A percentile compares a stretch with the other conserved stretches of the same genome.
Conservation (phyloP, 2,329 filamentous ascomycete species). For the Metarhizium rileyi region DNA sequence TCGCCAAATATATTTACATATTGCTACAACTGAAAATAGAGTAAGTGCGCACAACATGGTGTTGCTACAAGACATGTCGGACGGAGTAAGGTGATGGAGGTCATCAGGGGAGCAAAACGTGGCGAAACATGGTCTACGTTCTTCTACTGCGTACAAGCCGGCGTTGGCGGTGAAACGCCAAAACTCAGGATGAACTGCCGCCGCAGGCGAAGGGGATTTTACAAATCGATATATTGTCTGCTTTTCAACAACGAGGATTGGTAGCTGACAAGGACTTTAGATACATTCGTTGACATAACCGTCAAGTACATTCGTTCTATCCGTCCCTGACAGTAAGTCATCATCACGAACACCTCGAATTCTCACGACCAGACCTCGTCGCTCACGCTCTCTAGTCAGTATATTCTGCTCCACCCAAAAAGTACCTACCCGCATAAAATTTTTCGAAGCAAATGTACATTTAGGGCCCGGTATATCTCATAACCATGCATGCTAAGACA, state of each 20-base stretch:
- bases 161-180: too few species aligned
- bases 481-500: slow-evolving; percentile 40
- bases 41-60: slow-evolving; percentile 9
- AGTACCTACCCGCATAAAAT: background rate
- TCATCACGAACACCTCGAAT: background rate
- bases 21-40: slow-evolving; percentile 8
- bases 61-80: background rate
- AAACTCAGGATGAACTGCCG: too few species aligned
- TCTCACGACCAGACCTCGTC: background rate
- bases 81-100: too few species aligned
- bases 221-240: background rate
- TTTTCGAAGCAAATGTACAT: background rate
- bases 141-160: too few species aligned
- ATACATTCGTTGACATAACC: slow-evolving; percentile 42
- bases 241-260: background rate
- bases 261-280: slow-evolving; percentile 6
- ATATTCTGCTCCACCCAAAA: background rate
- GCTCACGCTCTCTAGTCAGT: background rate
- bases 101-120: too few species aligned
- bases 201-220: background rate
- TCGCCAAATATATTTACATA: slow-evolving; percentile 8
- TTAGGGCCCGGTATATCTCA: background rate
- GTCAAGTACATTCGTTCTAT: slow-evolving; percentile 52
- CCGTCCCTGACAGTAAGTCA: slow-evolving; percentile 35
- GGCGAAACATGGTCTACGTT: too few species aligned